Evolutionary conservation across 331 rosid species (phyloP).

Genomic region (Erythrophleum ivorense): DNA sequence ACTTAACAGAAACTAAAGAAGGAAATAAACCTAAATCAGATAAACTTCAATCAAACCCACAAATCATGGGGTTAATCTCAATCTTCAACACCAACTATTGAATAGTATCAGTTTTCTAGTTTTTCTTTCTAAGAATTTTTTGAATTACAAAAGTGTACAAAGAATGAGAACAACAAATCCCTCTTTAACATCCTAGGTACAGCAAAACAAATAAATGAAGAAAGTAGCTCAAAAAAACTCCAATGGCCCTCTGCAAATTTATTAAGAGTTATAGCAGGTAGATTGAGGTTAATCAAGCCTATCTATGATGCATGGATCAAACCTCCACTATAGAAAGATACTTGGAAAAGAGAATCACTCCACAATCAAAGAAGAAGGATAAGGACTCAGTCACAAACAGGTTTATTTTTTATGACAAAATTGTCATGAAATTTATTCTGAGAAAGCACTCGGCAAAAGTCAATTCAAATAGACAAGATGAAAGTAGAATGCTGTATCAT

Average conservation of each 20-base stretch:
- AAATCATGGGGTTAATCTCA: not conserved
- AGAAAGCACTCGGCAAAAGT: conserved; percentile 1
- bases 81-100: not conserved
- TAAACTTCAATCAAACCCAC: not conserved
- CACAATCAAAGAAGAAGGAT: not conserved
- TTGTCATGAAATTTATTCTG: not conserved
- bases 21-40: not conserved
- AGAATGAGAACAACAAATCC: not conserved
- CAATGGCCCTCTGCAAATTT: not conserved
- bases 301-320: not conserved
- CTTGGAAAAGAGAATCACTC: not conserved
- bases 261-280: not conserved
- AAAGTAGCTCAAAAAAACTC: not conserved
- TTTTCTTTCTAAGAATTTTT: not conserved
- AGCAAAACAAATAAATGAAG: not conserved
- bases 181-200: not conserved
- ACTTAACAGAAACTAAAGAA: not conserved
- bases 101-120: not conserved
- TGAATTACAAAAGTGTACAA: not conserved
- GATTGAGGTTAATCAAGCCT: not conserved
- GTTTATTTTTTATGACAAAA: not conserved
- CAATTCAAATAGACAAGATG: not conserved
- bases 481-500: not conserved
- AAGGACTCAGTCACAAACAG: not conserved
- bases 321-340: not conserved